Conservation (phyloP, 2,329 filamentous ascomycete genomes). For the Cladophialophora carrionii region DNA sequence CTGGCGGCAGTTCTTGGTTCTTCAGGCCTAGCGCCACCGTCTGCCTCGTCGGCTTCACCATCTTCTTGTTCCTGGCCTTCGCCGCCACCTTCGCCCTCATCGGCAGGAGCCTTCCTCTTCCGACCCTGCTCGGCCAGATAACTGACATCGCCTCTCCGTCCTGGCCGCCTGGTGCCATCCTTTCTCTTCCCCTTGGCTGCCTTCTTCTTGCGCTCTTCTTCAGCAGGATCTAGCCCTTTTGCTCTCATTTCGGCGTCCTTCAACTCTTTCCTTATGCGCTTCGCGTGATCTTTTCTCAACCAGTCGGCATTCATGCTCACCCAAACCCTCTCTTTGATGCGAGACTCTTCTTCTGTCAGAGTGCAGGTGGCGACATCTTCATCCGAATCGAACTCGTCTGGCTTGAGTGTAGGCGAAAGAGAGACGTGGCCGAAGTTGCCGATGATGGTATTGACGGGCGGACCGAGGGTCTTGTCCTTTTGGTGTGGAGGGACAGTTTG, state of each 20-base stretch:
- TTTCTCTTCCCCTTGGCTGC: conserved; percentile 53
- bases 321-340: conserved; percentile 90
- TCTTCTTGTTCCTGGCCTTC: conserved; percentile 13
- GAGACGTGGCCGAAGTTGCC: conserved; percentile 35
- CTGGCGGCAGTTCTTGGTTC: conserved; percentile 31
- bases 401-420: conserved; percentile 59
- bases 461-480: conserved; percentile 30
- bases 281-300: conserved; percentile 82
- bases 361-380: conserved; percentile 82
- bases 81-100: conserved; percentile 7
- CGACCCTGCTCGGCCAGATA: conserved; percentile 51
- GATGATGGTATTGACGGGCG: conserved; percentile 30
- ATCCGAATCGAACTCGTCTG: conserved; percentile 83
- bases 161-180: conserved; percentile 47
- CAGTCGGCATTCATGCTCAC: conserved; percentile 93
- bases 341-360: conserved; percentile 71
- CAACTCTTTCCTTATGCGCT: conserved; percentile 72
- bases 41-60: conserved; percentile 11
- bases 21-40: conserved; percentile 7
- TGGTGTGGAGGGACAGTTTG: conserved; percentile 14
- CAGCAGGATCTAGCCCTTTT: conserved; percentile 41
- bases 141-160: conserved; percentile 52
- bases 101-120: conserved; percentile 3
- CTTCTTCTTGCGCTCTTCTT: conserved; percentile 37
- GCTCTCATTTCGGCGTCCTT: conserved; percentile 55